Evolutionary conservation across 2,329 filamentous ascomycete species (phyloP).

Genomic region (Apiospora marii): DNA sequence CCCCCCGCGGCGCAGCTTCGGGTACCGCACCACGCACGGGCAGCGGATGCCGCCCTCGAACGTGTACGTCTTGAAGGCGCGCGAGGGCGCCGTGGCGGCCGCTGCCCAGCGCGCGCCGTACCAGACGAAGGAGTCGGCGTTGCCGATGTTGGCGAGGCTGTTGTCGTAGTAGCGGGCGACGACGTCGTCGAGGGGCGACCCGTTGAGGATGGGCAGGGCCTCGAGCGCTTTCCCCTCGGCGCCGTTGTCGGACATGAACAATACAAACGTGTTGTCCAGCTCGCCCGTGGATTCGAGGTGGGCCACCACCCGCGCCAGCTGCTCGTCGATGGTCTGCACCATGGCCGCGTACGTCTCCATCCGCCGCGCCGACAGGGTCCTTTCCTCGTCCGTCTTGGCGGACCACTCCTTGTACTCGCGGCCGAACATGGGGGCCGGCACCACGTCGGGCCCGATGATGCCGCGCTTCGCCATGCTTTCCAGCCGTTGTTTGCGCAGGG

Average conservation of each 20-base stretch:
- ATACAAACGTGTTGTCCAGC: conserved; percentile 60
- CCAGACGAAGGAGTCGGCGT: conserved; percentile 62
- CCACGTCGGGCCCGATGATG: too few relatives aligned
- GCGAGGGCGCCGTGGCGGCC: conserved; percentile 41
- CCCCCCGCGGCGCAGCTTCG: conserved; percentile 25
- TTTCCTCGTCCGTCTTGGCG: background rate
- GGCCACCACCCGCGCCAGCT: conserved; percentile 48
- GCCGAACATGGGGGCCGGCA: too few relatives aligned
- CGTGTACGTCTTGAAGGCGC: conserved; percentile 45
- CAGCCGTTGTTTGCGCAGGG: conserved; percentile 52
- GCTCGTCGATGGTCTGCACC: conserved; percentile 62
- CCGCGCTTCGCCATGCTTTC: conserved; percentile 30
- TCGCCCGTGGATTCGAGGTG: conserved; percentile 46
- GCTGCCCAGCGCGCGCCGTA: conserved; percentile 63
- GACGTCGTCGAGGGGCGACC: background rate
- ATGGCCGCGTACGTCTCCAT: conserved; percentile 63
- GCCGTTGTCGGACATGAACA: conserved; percentile 62
- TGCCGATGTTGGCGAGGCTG: conserved; percentile 61
- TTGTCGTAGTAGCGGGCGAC: conserved; percentile 59
- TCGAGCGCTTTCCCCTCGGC: conserved; percentile 39
- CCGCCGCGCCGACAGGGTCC: conserved; percentile 34
- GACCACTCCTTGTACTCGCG: too few relatives aligned
- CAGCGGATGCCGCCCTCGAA: conserved; percentile 61
- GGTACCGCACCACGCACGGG: conserved; percentile 49
- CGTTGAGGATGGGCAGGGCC: conserved; percentile 31